These are phyloP conservation scores for Acanthamoeba triangularis DNA, from an alignment of 208 protist species.

Conservation along the genomic window DNA sequence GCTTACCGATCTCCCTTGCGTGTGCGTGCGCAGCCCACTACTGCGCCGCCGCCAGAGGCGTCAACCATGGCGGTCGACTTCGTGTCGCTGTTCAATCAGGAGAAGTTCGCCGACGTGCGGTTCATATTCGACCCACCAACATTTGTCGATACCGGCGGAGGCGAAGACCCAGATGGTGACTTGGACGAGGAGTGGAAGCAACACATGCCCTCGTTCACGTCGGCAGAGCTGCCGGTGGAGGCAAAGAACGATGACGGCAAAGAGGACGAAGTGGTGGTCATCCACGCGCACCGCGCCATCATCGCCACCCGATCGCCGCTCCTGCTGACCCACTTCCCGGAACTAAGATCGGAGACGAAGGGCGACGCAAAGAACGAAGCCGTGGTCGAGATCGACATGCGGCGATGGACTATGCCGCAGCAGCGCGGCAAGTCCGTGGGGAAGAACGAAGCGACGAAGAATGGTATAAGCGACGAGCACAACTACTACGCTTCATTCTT, in stretches of 20 bases:
- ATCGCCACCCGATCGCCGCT: slow-evolving; percentile 5
- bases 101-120: slow-evolving; percentile 15
- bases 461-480: background rate
- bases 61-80: background rate
- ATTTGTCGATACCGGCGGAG: background rate
- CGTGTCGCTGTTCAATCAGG: background rate
- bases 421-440: background rate
- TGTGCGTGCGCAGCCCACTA: background rate
- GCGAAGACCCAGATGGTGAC: background rate
- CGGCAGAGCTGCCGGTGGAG: background rate
- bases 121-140: background rate
- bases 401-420: background rate
- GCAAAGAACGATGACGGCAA: background rate
- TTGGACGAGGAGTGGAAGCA: background rate
- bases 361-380: no score
- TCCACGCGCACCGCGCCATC: slow-evolving; percentile 40
- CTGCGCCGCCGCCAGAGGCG: background rate
- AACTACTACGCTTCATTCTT: slow-evolving; percentile 20
- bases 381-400: slow-evolving; percentile 33
- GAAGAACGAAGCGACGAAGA: background rate
- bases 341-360: background rate
- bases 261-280: background rate
- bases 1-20: no score
- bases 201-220: background rate
- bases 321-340: slow-evolving; percentile 1